Evolutionary conservation across 805 yeast genomes (phyloP), one percentile per base, ranked within the genome.

Genomic region (Candida nonsorbophila): DNA sequence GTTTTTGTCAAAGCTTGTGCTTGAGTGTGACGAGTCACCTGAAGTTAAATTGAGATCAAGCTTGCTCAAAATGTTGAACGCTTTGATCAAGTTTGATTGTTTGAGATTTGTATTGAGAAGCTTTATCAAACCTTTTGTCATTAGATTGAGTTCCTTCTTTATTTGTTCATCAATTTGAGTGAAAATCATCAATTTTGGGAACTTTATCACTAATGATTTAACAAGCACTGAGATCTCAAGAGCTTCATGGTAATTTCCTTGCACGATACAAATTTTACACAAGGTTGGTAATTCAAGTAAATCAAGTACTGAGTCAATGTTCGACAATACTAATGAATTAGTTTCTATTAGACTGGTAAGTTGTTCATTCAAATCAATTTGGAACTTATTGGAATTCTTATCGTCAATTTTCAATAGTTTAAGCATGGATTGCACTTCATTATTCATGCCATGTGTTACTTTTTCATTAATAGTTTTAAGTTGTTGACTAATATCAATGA

Each of bases 161-260:
- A 84, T 69, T 30, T 71, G 75, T 0, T 33, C 24, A 32, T 71
- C 74, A 7, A 77, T 72, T 22, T 64, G 56, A 12, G 55, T 60
- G 20, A 85, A 70, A 1, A 82, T 45, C 1, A 58, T 51, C 6
- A 79, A 55, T 24, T 70, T 69, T 6, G 87, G 84, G 51, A 80
- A 88, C 34, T 94, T 66, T 11, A 78, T 73, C 1, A 70, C 62
- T 14, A 92, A 61, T 31, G 94, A 68, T 38, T 79, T 71, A 1
- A 83, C 77, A 44, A 84, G 77, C 17, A 82, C 71, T 8, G 87
- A 81, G 9, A 90, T 72, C 50, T 90, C 95, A 20, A 90, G 69
- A 7, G 96, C 87, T 46, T 87, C 95, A 19, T 86, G 82, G 49
- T 88, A 92, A 46, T 83, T 84, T 0, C 95, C 95, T 26, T 82